Conservation (phyloP, 352 stramenopile species). For the Pseudoperonospora humuli region DNA sequence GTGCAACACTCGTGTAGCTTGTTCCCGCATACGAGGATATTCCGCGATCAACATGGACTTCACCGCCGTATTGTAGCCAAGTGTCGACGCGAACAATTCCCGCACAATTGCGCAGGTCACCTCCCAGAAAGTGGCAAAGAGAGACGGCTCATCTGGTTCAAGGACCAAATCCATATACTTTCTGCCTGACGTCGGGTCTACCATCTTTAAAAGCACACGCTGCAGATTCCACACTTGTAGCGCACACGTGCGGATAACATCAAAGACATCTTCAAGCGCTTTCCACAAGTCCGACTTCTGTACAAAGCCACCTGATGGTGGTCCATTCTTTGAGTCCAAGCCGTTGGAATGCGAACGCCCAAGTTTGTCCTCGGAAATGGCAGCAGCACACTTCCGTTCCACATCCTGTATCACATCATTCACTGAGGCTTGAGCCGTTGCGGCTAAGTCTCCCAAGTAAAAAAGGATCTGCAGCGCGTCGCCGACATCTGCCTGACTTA, state of each 20-base stretch:
- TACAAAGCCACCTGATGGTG: constrained; percentile 16
- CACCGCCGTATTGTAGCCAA: constrained; percentile 45
- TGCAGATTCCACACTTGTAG: constrained; percentile 84
- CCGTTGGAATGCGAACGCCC: constrained; percentile 21
- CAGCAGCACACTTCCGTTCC: constrained; percentile 48
- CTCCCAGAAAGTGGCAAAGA: constrained; percentile 84
- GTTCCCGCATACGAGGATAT: constrained; percentile 73
- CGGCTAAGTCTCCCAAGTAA: constrained; percentile 51
- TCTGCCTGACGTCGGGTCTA: constrained; percentile 32
- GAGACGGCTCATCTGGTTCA: constrained; percentile 58
- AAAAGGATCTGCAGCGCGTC: constrained; percentile 77
- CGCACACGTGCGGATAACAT: constrained; percentile 52
- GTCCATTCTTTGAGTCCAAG: constrained; percentile 22
- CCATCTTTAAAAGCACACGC: constrained; percentile 78
- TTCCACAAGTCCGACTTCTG: constrained; percentile 78
- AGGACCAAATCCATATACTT: constrained; percentile 71
- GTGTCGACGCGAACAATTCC: constrained; percentile 57
- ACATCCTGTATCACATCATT: constrained; percentile 82
- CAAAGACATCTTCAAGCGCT: constrained; percentile 71
- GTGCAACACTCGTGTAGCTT: constrained; percentile 56
- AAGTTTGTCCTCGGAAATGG: constrained; percentile 61
- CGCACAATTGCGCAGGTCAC: constrained; percentile 70
- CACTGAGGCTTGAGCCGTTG: constrained; percentile 63
- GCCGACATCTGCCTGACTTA: constrained; percentile 64
- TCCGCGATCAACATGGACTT: constrained; percentile 67